Percentiles rank a stretch among this genome's conserved stretches.
These are phyloP conservation scores for Ailanthus altissimus DNA, from an alignment of 345 rosid species.

Conservation along the genomic window DNA sequence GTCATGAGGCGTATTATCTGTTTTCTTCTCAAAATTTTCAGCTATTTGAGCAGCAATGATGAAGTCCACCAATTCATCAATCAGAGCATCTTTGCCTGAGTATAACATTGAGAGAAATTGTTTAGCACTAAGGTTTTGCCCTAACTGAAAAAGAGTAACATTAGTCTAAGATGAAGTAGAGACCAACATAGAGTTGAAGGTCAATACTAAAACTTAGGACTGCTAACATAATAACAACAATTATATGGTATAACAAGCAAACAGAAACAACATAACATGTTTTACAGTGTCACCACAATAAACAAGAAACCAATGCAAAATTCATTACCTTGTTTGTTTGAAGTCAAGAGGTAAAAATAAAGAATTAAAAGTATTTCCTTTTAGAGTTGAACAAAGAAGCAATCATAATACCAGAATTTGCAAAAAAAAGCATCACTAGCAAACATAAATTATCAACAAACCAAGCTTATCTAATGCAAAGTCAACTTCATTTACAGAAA, in stretches of 20 bases:
- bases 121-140: neutral
- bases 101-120: slow-evolving; percentile 22
- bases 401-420: neutral
- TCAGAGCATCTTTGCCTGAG: slow-evolving; percentile 59
- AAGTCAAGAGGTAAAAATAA: slow-evolving; percentile 11
- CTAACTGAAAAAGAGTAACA: neutral
- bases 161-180: neutral
- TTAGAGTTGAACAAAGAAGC: neutral
- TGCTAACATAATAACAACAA: neutral
- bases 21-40: slow-evolving; percentile 48
- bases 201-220: neutral
- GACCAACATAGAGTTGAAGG: neutral
- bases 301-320: neutral
- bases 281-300: neutral
- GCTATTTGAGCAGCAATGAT: slow-evolving; percentile 83
- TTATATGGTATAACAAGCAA: neutral
- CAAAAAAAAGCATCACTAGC: neutral
- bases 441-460: slow-evolving; percentile 29
- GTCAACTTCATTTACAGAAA: slow-evolving; percentile 61
- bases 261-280: neutral
- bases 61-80: slow-evolving; percentile 78
- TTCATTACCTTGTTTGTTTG: neutral
- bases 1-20: slow-evolving; percentile 32
- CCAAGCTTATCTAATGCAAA: slow-evolving; percentile 79
- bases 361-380: slow-evolving; percentile 3